Conservation (phyloP, 345 rosid genomes). For the Melastoma malabathricum region DNA sequence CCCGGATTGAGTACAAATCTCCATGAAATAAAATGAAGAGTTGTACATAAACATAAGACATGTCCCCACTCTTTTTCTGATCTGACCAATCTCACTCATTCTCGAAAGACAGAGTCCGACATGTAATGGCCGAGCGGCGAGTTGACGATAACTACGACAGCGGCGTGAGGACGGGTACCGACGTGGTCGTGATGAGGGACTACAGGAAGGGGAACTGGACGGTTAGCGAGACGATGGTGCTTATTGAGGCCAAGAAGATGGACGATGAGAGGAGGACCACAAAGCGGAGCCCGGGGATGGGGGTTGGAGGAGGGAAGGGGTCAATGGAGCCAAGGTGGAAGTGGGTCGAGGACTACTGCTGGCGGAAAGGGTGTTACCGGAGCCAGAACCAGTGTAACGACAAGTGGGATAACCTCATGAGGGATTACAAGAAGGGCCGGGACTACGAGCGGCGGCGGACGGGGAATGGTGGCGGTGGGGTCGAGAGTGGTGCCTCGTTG, state of each 20-base stretch:
- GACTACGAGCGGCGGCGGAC: slow-evolving; percentile 41
- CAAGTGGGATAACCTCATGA: slow-evolving; percentile 95
- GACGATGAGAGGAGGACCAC: slow-evolving; percentile 58
- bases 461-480: slow-evolving; percentile 7
- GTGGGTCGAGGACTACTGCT: slow-evolving; percentile 89
- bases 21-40: no score
- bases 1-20: no score
- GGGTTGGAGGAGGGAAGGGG: slow-evolving; percentile 16
- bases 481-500: neutral
- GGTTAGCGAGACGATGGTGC: slow-evolving; percentile 54
- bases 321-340: slow-evolving; percentile 84
- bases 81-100: no score
- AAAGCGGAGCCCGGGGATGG: slow-evolving; percentile 34
- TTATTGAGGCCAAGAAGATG: slow-evolving; percentile 81
- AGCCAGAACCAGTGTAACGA: slow-evolving; percentile 96
- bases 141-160: slow-evolving; percentile 6
- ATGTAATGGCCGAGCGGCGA: no score
- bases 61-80: no score
- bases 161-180: slow-evolving; percentile 30
- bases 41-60: no score
- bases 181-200: slow-evolving; percentile 37
- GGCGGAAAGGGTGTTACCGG: slow-evolving; percentile 60
- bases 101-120: no score
- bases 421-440: slow-evolving; percentile 85
- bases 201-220: slow-evolving; percentile 92